Evolutionary conservation across 1,284 basidiomycete genomes (phyloP).

Genomic region (Tremellales sp.): DNA sequence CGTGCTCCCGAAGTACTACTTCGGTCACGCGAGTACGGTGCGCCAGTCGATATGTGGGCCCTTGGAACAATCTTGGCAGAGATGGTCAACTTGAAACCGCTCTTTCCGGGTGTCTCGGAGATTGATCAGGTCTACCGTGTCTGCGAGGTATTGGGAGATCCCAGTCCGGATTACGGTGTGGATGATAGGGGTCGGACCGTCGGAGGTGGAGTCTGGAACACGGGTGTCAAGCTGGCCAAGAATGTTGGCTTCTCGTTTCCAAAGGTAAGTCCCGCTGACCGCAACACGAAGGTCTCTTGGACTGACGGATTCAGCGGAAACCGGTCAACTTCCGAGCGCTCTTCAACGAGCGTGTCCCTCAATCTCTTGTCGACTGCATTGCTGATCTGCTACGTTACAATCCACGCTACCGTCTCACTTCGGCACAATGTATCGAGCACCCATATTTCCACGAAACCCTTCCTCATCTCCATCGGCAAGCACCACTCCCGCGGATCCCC

Average conservation of each 20-base stretch:
- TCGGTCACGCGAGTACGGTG: conserved; percentile 85
- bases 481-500: conserved; percentile 58
- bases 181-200: conserved; percentile 65
- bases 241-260: conserved; percentile 85
- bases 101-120: conserved; percentile 97
- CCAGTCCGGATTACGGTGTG: conserved; percentile 72
- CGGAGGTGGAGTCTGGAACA: conserved; percentile 85
- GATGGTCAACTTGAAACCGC: conserved; percentile 86
- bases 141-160: conserved; percentile 89
- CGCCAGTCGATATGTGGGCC: conserved; percentile 99
- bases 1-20: conserved; percentile 95
- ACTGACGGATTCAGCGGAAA: conserved; percentile 55
- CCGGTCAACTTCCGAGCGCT: conserved; percentile 72
- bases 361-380: conserved; percentile 84
- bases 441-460: conserved; percentile 70
- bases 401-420: conserved; percentile 77
- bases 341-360: conserved; percentile 74
- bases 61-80: conserved; percentile 97
- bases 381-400: conserved; percentile 88
- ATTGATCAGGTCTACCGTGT: conserved; percentile 90
- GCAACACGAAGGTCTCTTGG: not conserved
- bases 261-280: conserved; percentile 56
- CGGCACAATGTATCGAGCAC: conserved; percentile 80
- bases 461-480: conserved; percentile 50
- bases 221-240: conserved; percentile 80